phyloP scores from a whole-genome alignment of 2,329 filamentous ascomycete genomes.

The Dactylellina haptotyla region DNA sequence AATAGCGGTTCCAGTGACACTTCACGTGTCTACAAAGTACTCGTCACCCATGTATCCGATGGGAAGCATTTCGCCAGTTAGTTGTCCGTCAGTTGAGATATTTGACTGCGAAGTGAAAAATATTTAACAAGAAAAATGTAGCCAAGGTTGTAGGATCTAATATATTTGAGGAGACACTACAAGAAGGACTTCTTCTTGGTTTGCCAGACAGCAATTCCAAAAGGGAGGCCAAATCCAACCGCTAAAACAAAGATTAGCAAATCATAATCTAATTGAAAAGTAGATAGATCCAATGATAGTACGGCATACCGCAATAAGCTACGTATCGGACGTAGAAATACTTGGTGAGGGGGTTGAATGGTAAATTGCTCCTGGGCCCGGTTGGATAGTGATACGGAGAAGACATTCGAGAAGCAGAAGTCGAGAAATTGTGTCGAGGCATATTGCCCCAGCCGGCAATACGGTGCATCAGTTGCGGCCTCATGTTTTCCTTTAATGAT shows the following conservation, averaged over 20 bases:
- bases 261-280: conserved; percentile 48
- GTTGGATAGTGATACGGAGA: conserved; percentile 90
- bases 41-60: too few relatives aligned
- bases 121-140: background rate
- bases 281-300: conserved; percentile 25
- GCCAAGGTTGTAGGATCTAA: background rate
- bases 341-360: conserved; percentile 93
- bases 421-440: conserved; percentile 45
- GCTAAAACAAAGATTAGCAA: conserved; percentile 58
- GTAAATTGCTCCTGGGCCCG: conserved; percentile 91
- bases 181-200: conserved; percentile 61
- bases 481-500: conserved; percentile 28
- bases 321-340: conserved; percentile 87
- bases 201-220: conserved; percentile 69
- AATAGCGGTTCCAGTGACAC: too few relatives aligned
- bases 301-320: conserved; percentile 74
- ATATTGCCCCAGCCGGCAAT: conserved; percentile 16
- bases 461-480: conserved; percentile 32
- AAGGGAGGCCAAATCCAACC: conserved; percentile 70
- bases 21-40: too few relatives aligned
- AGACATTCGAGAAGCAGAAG: conserved; percentile 44
- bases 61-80: too few relatives aligned
- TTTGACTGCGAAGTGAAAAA: too few relatives aligned
- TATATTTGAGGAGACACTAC: conserved; percentile 21
- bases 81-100: too few relatives aligned